Evolutionary conservation across 2,329 filamentous ascomycete genomes (phyloP), one percentile per base, ranked within the genome.

Genomic region (Cladosporium sp.): DNA sequence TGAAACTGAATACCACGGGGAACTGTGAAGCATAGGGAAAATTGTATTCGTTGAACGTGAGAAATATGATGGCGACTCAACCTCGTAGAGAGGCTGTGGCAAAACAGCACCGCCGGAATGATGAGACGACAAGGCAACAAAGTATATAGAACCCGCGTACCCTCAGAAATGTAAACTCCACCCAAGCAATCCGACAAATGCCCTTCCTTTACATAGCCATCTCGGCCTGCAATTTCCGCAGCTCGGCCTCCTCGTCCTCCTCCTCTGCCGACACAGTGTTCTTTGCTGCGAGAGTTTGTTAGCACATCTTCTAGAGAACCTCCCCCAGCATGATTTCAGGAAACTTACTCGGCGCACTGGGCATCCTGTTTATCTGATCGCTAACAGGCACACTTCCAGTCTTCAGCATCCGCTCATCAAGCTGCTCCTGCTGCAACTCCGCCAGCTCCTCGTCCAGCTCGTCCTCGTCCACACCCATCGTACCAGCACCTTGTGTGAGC

Each of bases 221-320:
- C 80, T 97, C 94, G 39, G 92, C 93, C 78, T 96, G 93, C 72
- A 99, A 80, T 81, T 95, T 97, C 79, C 90, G 88, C 75, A 98
- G 83, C 82, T 98, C 94, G 74, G 90, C 94, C 79, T 98, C 94
- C 76, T 98, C 95, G 84, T 98, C 94, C 78, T 97, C 93, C 78
- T 97, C 92, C 76, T 91, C 88, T 21, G 71, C 53, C 58, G 67
- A 71, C 16, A 51, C 32, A 16, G 60, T 79, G 77, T 67, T 77
- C 75, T 74, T 82, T 82, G 68, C 79, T 79, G 76, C 79, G 80
- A 71, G 14, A 4, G 2, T 23, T 1, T 11, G 49, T 63, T 73
- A 63, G 60, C 60, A 56, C 13, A 3, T 43, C 32, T 34, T 21
- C 48, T 13, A 34, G 11, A 34, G 7, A 5, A 30, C 6, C 1